Conservation (phyloP, 371 early-diverging fungal species). For the Umbelopsis sp. region DNA sequence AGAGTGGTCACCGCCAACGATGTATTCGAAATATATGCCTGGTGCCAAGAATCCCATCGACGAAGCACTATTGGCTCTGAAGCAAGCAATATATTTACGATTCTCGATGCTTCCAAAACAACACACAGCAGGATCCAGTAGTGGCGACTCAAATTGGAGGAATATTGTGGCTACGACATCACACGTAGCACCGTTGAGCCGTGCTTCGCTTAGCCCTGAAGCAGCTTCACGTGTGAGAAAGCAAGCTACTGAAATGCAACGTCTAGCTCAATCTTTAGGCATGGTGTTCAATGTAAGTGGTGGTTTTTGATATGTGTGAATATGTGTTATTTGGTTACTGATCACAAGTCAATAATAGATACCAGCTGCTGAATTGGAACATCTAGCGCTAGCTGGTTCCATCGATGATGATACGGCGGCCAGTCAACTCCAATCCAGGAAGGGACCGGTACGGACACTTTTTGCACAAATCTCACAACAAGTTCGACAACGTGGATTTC, state of each 20-base stretch:
- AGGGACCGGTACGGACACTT: background rate
- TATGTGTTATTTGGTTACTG: background rate
- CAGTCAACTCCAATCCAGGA: background rate
- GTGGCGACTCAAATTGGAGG: conserved; percentile 10
- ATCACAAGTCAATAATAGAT: background rate
- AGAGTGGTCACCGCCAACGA: background rate
- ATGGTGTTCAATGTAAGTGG: background rate
- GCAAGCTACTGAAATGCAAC: conserved; percentile 1
- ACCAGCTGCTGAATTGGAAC: background rate
- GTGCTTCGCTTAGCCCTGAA: background rate
- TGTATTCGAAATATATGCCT: conserved; percentile 3
- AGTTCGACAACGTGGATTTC: conserved; percentile 19
- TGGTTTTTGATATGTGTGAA: background rate
- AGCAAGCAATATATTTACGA: background rate
- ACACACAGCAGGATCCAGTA: background rate
- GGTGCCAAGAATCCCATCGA: background rate
- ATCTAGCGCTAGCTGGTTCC: background rate
- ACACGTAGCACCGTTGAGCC: background rate
- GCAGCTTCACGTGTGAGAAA: background rate
- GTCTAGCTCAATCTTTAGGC: background rate
- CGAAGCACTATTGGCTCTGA: background rate
- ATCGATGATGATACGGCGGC: background rate
- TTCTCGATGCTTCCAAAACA: background rate
- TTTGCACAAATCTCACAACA: conserved; percentile 10
- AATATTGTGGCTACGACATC: background rate